These are phyloP conservation scores for Obelidium mucronatum DNA, from an alignment of 192 early-diverging fungal genomes.

Conservation along the genomic window DNA sequence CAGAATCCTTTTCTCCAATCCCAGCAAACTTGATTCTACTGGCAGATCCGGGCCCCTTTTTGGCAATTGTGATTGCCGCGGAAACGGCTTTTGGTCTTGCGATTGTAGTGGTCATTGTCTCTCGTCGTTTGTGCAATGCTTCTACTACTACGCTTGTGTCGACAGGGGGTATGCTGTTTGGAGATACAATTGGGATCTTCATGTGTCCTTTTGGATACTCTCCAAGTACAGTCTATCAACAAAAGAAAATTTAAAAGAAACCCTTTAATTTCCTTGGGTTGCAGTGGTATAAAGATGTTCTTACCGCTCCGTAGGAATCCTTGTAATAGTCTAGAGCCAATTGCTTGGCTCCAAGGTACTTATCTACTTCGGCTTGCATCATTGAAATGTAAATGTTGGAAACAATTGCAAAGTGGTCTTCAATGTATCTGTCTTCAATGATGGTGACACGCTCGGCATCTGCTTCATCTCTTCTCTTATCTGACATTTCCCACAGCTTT, in stretches of 20 bases:
- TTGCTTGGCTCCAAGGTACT: constrained; percentile 53
- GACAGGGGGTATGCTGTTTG: constrained; percentile 24
- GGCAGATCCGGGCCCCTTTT: constrained; percentile 1
- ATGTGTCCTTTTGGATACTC: constrained; percentile 29
- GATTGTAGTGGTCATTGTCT: not conserved
- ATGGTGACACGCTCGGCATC: constrained; percentile 60
- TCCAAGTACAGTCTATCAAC: constrained; percentile 18
- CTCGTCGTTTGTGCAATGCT: constrained; percentile 21
- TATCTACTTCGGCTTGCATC: constrained; percentile 67
- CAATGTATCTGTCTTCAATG: constrained; percentile 65
- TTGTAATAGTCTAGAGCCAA: constrained; percentile 60
- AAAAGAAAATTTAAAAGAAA: not conserved
- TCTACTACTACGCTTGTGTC: constrained; percentile 31
- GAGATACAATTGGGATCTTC: constrained; percentile 26
- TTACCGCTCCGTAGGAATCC: constrained; percentile 54
- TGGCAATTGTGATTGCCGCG: not conserved
- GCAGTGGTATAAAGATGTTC: constrained; percentile 9
- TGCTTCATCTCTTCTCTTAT: constrained; percentile 64
- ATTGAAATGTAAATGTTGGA: constrained; percentile 61
- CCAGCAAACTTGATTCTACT: constrained; percentile 3
- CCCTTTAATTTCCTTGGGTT: not conserved
- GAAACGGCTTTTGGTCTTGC: constrained; percentile 7
- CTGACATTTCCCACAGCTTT: constrained; percentile 66
- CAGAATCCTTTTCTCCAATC: constrained; percentile 9
- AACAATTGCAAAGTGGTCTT: constrained; percentile 64